A percentile compares a stretch with the other conserved stretches of the same genome.
phyloP scores from a whole-genome alignment of 768 basidiomycete species.

The Gautieria morchelliformis region DNA sequence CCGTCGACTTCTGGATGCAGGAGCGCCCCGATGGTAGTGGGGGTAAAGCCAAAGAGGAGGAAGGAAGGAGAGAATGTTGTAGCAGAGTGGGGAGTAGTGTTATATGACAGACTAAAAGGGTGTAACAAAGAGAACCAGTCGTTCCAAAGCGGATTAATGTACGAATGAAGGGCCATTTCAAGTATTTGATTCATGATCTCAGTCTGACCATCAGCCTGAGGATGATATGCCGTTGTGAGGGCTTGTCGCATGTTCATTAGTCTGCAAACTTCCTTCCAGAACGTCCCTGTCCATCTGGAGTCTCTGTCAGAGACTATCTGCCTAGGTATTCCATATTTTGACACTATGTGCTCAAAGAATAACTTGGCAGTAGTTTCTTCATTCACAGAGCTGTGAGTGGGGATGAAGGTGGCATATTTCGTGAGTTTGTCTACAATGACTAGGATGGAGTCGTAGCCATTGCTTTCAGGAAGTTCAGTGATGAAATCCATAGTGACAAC shows the following conservation, averaged over 20 bases:
- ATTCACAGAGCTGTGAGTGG: too few species aligned
- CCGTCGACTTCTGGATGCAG: too few species aligned
- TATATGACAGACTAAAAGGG: slow-evolving; percentile 25
- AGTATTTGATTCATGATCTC: slow-evolving; percentile 32
- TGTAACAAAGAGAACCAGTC: slow-evolving; percentile 27
- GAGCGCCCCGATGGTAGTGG: not conserved
- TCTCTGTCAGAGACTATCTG: too few species aligned
- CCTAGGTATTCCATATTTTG: too few species aligned
- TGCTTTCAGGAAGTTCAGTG: too few species aligned
- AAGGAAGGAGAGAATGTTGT: slow-evolving; percentile 25
- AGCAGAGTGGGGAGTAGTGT: slow-evolving; percentile 20
- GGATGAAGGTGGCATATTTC: slow-evolving; percentile 21
- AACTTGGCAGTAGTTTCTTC: too few species aligned
- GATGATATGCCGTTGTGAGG: not conserved
- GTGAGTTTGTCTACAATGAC: slow-evolving; percentile 20
- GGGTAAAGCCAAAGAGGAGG: not conserved
- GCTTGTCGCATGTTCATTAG: not conserved
- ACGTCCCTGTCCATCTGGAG: too few species aligned
- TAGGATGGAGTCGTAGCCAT: slow-evolving; percentile 8
- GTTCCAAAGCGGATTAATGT: slow-evolving; percentile 22
- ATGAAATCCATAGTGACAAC: too few species aligned
- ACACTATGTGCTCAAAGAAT: too few species aligned
- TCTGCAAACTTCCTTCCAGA: too few species aligned
- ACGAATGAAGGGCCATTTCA: slow-evolving; percentile 29
- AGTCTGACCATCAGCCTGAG: slow-evolving; percentile 22